Evolutionary conservation across 371 early-diverging fungal species (phyloP), one percentile per base, ranked within the genome.

Genomic region (Mucor plumbeus): DNA sequence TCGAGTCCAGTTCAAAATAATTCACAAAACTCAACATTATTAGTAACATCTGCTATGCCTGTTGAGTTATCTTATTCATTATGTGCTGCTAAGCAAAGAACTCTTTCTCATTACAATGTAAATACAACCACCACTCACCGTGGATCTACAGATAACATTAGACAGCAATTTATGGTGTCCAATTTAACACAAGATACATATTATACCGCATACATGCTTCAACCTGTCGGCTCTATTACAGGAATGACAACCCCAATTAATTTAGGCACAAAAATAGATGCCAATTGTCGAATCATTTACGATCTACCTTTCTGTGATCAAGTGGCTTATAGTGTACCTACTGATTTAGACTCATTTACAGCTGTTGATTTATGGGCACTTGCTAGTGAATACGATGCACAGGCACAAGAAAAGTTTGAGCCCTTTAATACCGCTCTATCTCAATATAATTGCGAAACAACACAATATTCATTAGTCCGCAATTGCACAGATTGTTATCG

Each of bases 391-490:
- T 88, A 90, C 57, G 88, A 88, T 61, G 56, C 71, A 5, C 78
- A 85, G 17, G 83, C 87, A 0, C 34, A 65, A 5, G 65, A 58
- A 10, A 55, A 76, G 43, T 87, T 81, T 70, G 70, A 81, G 40
- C 87, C 85, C 4, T 90, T 88, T 69, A 63, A 63, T 6, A 74
- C 70, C 1, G 83, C 87, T 21, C 67, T 90, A 3, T 77, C 69
- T 0, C 89, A 88, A 60, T 90, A 79, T 70, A 85, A 88, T 55
- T 90, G 90, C 47, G 74, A 84, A 7, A 72, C 80, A 0, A 80
- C 90, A 2, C 79, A 80, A 26, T 90, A 88, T 48, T 90, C 90
- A 1, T 73, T 88, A 39, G 85, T 88, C 7, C 85, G 88, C 14
- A 87, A 86, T 54, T 90, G 90, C 60, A 81, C 81, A 11, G 85